Evolutionary conservation across 306 rosid genomes (phyloP), one percentile per base, ranked within the genome.

Genomic region (Rosa chinensis): DNA sequence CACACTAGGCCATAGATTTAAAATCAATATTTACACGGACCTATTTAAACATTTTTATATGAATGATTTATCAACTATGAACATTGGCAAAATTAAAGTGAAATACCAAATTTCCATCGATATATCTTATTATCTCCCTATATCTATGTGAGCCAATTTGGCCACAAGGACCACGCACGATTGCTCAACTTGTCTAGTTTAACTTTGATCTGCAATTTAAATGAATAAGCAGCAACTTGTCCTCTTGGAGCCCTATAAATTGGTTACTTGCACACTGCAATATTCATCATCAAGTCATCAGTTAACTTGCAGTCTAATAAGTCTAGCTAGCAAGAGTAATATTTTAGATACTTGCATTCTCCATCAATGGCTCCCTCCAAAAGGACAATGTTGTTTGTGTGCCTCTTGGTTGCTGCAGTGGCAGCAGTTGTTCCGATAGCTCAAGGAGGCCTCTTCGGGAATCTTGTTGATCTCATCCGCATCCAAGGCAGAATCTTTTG

Each of bases 201-300:
- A 17, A 21, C n/a, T 17, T 52, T 52, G 16, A 5, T 48, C 52
- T 12, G 12, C 17, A 48, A 48, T 48, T 48, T 12, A 48, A 11
- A 48, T 11, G 17, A 48, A 12, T 12, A 48, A 48, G 17, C 66
- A 23, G 37, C 66, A 21, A 59, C 66, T 59, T 58, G 64, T 58
- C 64, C 3, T n/a, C 64, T 58, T 59, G 37, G 16, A 59, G 66
- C 66, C 37, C 66, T 61, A 61, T 61, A 61, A 61, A 61, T 61
- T 61, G 66, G 7, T 61, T 23, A 11, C 17, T 10, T 23, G 14
- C 37, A 4, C 39, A 59, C 35, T 4, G 5, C 16, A 59, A 21
- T 53, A 1, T 21, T 16, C 52, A 18, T 58, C 66, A 59, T 23
- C 66, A 59, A 59, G 14, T 4, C 25, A 61, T 20, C 58, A 55